These are phyloP conservation scores for Triadica sebifera DNA, from an alignment of 345 rosid species.

Conservation along the genomic window DNA sequence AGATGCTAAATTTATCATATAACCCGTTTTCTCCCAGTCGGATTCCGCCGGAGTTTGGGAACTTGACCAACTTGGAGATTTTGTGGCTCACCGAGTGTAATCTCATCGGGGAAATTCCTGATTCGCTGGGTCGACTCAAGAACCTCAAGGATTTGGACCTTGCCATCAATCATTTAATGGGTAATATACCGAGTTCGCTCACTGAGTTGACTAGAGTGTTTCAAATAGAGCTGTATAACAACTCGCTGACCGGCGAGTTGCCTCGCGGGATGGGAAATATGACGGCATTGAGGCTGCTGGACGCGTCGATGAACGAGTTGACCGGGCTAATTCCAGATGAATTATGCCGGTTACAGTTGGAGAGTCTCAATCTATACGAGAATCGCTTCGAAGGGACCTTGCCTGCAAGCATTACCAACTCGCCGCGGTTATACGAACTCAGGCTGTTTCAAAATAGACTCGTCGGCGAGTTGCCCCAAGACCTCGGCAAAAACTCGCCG, in stretches of 20 bases:
- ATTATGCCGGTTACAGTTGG: conserved; percentile 63
- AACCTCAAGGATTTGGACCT: conserved; percentile 78
- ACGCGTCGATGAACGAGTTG: conserved; percentile 82
- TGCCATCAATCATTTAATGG: conserved; percentile 62
- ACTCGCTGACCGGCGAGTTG: conserved; percentile 71
- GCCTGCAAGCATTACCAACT: conserved; percentile 59
- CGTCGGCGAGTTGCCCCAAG: conserved; percentile 60
- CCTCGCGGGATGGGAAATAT: conserved; percentile 61
- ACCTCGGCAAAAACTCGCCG: conserved; percentile 77
- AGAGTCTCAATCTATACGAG: conserved; percentile 86
- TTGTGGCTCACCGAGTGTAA: conserved; percentile 91
- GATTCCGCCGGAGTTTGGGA: conserved; percentile 86
- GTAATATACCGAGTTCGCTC: conserved; percentile 69
- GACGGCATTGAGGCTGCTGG: conserved; percentile 62
- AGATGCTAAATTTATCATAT: conserved; percentile 76
- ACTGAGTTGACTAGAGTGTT: conserved; percentile 54
- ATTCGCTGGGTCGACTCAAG: conserved; percentile 68
- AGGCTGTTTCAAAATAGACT: conserved; percentile 66
- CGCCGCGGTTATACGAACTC: conserved; percentile 79
- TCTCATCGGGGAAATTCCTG: conserved; percentile 78
- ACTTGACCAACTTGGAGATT: conserved; percentile 70
- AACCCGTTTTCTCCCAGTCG: conserved; percentile 76
- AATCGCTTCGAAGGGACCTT: conserved; percentile 63
- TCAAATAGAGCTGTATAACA: conserved; percentile 94
- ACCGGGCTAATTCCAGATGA: conserved; percentile 73